Evolutionary conservation across 2,329 filamentous ascomycete species (phyloP).

Genomic region (Annulohypoxylon truncatum): DNA sequence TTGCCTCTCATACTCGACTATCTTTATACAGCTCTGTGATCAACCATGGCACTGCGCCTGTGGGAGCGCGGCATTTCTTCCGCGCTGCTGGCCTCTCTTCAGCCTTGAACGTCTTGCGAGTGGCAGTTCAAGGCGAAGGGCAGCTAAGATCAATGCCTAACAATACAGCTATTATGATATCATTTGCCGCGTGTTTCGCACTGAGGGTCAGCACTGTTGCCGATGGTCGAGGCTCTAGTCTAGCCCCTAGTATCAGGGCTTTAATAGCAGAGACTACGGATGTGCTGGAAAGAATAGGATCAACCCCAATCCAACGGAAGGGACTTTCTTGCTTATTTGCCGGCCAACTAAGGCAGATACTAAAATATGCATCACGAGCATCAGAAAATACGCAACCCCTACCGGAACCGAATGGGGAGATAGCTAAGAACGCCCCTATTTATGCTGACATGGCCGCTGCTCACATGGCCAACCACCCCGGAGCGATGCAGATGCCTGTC

Average conservation of each 20-base stretch:
- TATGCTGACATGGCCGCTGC: constrained; percentile 38
- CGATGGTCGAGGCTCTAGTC: constrained; percentile 63
- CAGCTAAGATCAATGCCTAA: constrained; percentile 81
- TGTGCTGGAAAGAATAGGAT: constrained; percentile 76
- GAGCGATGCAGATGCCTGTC: constrained; percentile 43
- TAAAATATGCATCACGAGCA: constrained; percentile 52
- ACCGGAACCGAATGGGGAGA: constrained; percentile 38
- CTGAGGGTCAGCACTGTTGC: constrained; percentile 71
- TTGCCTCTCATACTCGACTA: constrained; percentile 77
- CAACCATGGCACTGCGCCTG: constrained; percentile 77
- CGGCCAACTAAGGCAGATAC: constrained; percentile 63
- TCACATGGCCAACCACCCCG: constrained; percentile 39
- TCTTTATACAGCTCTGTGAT: constrained; percentile 82
- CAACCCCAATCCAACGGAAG: constrained; percentile 72
- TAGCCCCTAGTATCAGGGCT: constrained; percentile 71
- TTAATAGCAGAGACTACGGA: constrained; percentile 76
- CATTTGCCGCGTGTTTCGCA: constrained; percentile 77
- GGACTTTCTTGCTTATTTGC: constrained; percentile 73
- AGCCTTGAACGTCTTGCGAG: constrained; percentile 78
- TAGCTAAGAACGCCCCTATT: constrained; percentile 34
- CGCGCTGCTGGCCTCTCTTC: constrained; percentile 77
- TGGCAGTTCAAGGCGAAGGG: constrained; percentile 76
- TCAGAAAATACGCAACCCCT: constrained; percentile 40
- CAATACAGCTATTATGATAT: constrained; percentile 83
- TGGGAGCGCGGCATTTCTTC: constrained; percentile 78